Percentiles rank a stretch among this genome's conserved stretches.
phyloP scores from a whole-genome alignment of 2,329 filamentous ascomycete genomes.

The Aspergillus versicolor region DNA sequence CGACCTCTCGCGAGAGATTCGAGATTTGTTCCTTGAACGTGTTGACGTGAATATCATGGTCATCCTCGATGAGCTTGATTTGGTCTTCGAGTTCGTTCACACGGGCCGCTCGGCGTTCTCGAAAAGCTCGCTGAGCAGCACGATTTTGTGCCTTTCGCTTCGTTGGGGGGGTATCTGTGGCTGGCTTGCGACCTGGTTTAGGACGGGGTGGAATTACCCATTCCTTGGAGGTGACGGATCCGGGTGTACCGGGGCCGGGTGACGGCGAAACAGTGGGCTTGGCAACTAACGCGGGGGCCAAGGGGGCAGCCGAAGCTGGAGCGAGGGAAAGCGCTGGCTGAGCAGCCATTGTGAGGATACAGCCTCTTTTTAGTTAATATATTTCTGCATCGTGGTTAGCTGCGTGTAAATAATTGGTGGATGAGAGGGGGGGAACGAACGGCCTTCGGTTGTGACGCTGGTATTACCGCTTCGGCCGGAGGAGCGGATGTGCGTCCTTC shows the following conservation, averaged over 20 bases:
- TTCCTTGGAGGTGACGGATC: constrained; percentile 73
- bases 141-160: constrained; percentile 95
- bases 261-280: constrained; percentile 41
- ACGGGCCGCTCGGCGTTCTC: constrained; percentile 80
- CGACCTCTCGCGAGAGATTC: constrained; percentile 63
- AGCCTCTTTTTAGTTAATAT: constrained; percentile 11
- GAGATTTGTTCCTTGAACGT: constrained; percentile 57
- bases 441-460: constrained; percentile 19
- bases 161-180: constrained; percentile 86
- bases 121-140: constrained; percentile 84
- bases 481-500: constrained; percentile 35
- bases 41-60: constrained; percentile 43
- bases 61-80: constrained; percentile 49
- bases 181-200: constrained; percentile 90
- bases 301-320: constrained; percentile 39
- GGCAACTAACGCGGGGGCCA: constrained; percentile 38
- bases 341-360: constrained; percentile 28
- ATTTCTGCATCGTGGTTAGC: constrained; percentile 25
- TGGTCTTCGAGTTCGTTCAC: constrained; percentile 66
- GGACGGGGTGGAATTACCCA: constrained; percentile 82
- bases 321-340: constrained; percentile 35
- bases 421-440: constrained; percentile 16
- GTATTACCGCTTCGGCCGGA: constrained; percentile 30
- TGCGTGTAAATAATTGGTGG: constrained; percentile 20
- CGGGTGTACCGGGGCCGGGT: constrained; percentile 39